Conservation (phyloP, 2,329 filamentous ascomycete genomes). For the Fusarium sp. region DNA sequence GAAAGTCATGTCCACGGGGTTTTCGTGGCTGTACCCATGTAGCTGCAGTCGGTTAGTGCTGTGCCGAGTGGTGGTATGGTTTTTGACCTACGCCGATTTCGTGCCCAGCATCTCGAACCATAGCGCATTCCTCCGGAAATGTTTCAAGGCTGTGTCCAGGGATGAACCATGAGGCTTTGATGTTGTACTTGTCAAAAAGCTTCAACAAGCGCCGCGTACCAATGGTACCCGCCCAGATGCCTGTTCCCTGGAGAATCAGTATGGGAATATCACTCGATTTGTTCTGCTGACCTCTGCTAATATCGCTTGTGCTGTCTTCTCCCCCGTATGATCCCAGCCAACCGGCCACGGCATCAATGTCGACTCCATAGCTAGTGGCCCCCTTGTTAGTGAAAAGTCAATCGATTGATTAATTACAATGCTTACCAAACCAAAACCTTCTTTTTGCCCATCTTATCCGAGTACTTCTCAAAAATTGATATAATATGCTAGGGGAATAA, state of each 20-base stretch:
- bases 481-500: not conserved
- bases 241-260: not conserved
- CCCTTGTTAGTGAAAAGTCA: constrained; percentile 33
- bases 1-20: constrained; percentile 76
- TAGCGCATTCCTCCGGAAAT: constrained; percentile 60
- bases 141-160: constrained; percentile 64
- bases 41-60: constrained; percentile 46
- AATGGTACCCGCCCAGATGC: constrained; percentile 67
- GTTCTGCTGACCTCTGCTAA: constrained; percentile 68
- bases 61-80: constrained; percentile 53
- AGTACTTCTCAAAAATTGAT: not conserved
- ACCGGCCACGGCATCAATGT: constrained; percentile 81
- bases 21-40: constrained; percentile 82
- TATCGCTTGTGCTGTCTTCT: constrained; percentile 79
- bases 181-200: constrained; percentile 77
- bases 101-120: constrained; percentile 61
- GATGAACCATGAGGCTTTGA: constrained; percentile 71
- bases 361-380: constrained; percentile 70
- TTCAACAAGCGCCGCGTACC: constrained; percentile 75
- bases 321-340: constrained; percentile 83
- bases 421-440: constrained; percentile 13
- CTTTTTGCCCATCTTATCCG: constrained; percentile 1
- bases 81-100: constrained; percentile 62
- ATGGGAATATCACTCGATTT: fast-evolving
- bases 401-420: not conserved